Evolutionary conservation across 2,329 filamentous ascomycete genomes (phyloP), one percentile per base, ranked within the genome.

Genomic region (Lasiodiplodia sp.): DNA sequence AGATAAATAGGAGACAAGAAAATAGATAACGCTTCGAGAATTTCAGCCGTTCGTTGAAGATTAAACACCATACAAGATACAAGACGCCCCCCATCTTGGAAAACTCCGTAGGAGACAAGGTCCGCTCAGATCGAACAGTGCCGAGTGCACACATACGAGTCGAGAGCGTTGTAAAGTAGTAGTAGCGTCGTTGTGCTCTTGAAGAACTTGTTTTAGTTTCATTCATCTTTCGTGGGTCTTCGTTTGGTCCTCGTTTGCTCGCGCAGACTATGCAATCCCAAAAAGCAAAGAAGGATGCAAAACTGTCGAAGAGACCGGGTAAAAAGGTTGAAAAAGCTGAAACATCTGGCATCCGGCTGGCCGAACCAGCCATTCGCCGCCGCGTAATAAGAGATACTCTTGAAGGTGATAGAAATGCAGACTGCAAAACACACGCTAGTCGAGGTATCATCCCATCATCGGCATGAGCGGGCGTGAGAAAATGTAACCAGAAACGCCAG

Each of bases 381-480:
- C 58, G 58, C 3, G 25, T 62, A 52, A 25, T 62, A 52, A 25
- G 62, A 65, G 62, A 65, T 67, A 51, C 38, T 51, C 55, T 44
- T 38, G 53, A 34, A 47, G 31, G 65, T 60, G 65, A 51, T 67
- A 53, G 16, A 47, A 58, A 67, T 67, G 64, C 64, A 28, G 12
- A 23, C 25, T 67, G 58, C 65, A 67, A 34, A 67, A 67, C 65
- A 67, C 65, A 47, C 38, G 55, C 65, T 38, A 28, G 65, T 67
- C 55, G 65, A 67, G 65, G 65, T 67, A 67, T 67, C 65, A 52
- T 60, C 53, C 60, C 65, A 67, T 67, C 65, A 28, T 67, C 55
- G 65, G 65, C 65, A 44, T 67, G 52, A 60, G 65, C 65, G 55
- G 65, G 65, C 65, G 44, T 67, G 65, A 52, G 28, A 60, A 67